phyloP scores from a whole-genome alignment of 2,329 filamentous ascomycete genomes.

The Penicillium sp. region DNA sequence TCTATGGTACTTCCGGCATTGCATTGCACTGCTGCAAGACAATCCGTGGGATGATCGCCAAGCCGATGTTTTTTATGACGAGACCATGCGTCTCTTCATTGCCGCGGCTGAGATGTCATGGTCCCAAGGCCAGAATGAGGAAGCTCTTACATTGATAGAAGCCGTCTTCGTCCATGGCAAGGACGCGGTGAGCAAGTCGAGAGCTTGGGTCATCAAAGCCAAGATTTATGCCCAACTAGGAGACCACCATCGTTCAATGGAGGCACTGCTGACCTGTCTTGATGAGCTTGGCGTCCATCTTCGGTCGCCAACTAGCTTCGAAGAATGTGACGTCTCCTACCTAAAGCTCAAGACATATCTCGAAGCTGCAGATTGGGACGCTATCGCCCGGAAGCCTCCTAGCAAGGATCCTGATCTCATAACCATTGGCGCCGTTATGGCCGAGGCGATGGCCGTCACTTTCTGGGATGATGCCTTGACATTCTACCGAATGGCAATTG shows the following conservation, averaged over 20 bases:
- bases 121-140: conserved; percentile 68
- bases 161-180: conserved; percentile 69
- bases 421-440: conserved; percentile 54
- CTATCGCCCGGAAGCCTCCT: conserved; percentile 39
- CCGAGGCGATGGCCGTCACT: conserved; percentile 57
- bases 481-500: conserved; percentile 60
- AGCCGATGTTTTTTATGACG: conserved; percentile 77
- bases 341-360: conserved; percentile 60
- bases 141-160: conserved; percentile 66
- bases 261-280: conserved; percentile 68
- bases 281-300: conserved; percentile 66
- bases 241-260: conserved; percentile 66
- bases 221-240: conserved; percentile 74
- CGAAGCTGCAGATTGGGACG: conserved; percentile 53
- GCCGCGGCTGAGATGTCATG: conserved; percentile 79
- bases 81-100: conserved; percentile 77
- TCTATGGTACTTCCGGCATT: conserved; percentile 75
- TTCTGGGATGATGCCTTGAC: conserved; percentile 61
- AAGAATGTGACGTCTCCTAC: conserved; percentile 76
- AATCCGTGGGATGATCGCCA: conserved; percentile 70
- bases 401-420: conserved; percentile 44
- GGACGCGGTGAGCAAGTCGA: conserved; percentile 74
- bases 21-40: conserved; percentile 74
- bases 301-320: conserved; percentile 64
- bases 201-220: conserved; percentile 79